Conservation (phyloP, 306 rosid species). For the Gillenia trifoliata region DNA sequence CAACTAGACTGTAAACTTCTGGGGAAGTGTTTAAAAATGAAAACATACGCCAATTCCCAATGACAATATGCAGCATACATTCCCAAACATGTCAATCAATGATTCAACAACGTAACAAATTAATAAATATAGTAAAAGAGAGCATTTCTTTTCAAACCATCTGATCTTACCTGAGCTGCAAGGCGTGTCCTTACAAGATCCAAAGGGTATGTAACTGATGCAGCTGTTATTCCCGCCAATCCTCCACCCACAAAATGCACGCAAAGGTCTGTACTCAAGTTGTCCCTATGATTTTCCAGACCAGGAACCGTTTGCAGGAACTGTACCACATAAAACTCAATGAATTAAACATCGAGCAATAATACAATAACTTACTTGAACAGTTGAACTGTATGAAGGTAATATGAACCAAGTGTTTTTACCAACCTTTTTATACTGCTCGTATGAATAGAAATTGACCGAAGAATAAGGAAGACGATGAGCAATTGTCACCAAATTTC, state of each 20-base stretch:
- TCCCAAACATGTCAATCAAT: neutral
- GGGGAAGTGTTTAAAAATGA: neutral
- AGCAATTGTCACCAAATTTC: constrained; percentile 92
- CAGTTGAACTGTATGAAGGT: neutral
- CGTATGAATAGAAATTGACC: constrained; percentile 83
- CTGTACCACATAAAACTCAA: constrained; percentile 33
- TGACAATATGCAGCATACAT: neutral
- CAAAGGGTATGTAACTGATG: constrained; percentile 84
- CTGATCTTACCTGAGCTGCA: constrained; percentile 79
- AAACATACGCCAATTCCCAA: neutral
- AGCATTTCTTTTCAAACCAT: neutral
- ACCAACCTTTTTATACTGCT: constrained; percentile 73
- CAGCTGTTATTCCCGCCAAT: constrained; percentile 91
- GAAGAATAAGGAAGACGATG: constrained; percentile 96
- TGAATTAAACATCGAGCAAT: neutral
- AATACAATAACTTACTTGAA: neutral
- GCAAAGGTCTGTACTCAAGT: constrained; percentile 51
- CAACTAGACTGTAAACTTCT: neutral
- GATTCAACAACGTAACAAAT: neutral
- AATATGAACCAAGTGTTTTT: neutral
- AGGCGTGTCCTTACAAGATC: constrained; percentile 98
- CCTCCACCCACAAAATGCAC: constrained; percentile 87
- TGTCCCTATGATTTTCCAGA: constrained; percentile 44
- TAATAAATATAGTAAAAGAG: neutral
- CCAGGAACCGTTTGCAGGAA: constrained; percentile 49